phyloP scores from a whole-genome alignment of 306 rosid genomes.

The Pterocarpus macrocarpus region DNA sequence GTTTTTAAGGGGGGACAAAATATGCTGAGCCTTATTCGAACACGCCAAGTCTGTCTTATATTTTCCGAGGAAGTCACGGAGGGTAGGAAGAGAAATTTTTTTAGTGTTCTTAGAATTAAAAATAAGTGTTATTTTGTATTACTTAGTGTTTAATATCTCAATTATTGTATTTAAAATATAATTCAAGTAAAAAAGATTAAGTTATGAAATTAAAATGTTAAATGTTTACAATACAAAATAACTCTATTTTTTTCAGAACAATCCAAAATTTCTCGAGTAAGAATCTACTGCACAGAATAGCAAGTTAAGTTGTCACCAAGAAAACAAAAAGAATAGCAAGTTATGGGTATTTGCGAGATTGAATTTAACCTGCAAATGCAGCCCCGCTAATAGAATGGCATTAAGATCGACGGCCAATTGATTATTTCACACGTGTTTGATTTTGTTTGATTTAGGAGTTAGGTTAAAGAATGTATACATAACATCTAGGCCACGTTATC shows the following conservation, averaged over 20 bases:
- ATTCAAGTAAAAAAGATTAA: too few species aligned
- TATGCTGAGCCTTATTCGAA: constrained; percentile 3
- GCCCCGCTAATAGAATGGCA: neutral
- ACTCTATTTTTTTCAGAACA: too few species aligned
- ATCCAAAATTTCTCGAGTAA: neutral
- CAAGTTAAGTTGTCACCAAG: too few species aligned
- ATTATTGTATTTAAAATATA: too few species aligned
- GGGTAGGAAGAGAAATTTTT: neutral
- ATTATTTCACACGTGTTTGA: neutral
- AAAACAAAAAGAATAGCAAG: neutral
- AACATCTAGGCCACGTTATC: too few species aligned
- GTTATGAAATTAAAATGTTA: too few species aligned
- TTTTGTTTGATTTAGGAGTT: too few species aligned
- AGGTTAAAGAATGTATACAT: too few species aligned
- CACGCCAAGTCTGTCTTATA: constrained; percentile 46
- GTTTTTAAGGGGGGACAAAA: neutral
- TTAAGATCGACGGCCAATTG: neutral
- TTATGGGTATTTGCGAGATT: neutral
- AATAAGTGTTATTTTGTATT: too few species aligned
- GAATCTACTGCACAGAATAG: neutral
- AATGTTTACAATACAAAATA: too few species aligned
- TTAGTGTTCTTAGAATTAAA: too few species aligned
- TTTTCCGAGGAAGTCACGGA: constrained; percentile 52
- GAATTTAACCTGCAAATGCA: neutral
- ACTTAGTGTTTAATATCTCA: too few species aligned